Base-by-base conservation (phyloP, 352 stramenopile genomes). In the Peronospora farinosa region DNA sequence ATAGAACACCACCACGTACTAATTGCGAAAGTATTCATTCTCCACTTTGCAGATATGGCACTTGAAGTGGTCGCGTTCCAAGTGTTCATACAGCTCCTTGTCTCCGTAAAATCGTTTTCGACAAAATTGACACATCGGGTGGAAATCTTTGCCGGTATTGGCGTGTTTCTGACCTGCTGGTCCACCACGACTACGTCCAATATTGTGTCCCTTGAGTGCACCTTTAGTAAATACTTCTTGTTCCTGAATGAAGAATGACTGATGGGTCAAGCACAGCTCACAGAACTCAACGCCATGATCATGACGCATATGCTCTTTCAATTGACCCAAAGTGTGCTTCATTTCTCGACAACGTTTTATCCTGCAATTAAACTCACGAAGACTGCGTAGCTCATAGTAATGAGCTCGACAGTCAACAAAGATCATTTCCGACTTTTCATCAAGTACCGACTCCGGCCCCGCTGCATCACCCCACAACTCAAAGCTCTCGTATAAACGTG, bases 111-210 rank as follows among this genome's bases (percentile, higher is more conserved):
- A 95, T 2, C 84, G 79, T 19, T 74, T 76, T 43, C 82, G 78
- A 67, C 86, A 96, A 47, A 96, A 96, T 53, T 95, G 79, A 46
- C 86, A 96, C 62, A 89, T 84, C 5, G 86, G 86, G 47, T 96
- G 86, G 47, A 86, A 87, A 41, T 89, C 78, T 38, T 88, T 88
- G 35, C 75, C 72, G 0, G 65, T 74, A 16, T 73, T 74, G 1
- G 69, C 70, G 2, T 80, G 65, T 40, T 83, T 84, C 50, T 65
- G 57, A 28, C 40, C 57, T 0, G 51, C 42, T 0, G 63, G 54
- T 2, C 70, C 74, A 6, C 56, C 62, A 47, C 60, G 61, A 44
- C 70, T 79, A 30, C 60, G 56, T 15, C 78, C 78, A 19, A 83
- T 66, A 44, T 81, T 78, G 60, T 92, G 81, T 47, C 69, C 63